Evolutionary conservation across 768 basidiomycete genomes (phyloP), one percentile per base, ranked within the genome.

Genomic region (Mycena epipterygia): DNA sequence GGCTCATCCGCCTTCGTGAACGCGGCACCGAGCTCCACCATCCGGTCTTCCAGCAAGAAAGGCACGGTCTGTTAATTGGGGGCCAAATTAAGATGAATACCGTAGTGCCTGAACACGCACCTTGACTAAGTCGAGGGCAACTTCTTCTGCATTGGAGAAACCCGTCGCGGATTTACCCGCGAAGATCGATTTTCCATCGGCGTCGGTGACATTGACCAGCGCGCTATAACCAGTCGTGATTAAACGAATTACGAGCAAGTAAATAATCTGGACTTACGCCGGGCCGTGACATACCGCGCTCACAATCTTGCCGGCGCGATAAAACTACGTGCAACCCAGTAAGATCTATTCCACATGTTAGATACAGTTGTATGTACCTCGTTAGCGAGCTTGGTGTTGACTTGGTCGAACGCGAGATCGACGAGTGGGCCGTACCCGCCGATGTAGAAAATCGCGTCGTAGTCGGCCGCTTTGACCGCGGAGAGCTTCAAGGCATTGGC

Each of bases 211-310:
- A 23, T 82, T 82, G 19, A 90, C 86, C 23, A 94, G 84, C 3
- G 91, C 92, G 17, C 25, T 51, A 19, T 27, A 13, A 5, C 16
- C 29, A 19, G 12, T 7, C 12, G 11, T 44, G 37, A 39, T 7
- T 51, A 19, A 51, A 23, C 29, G 8, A 51, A 7, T 25, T 30
- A 5, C 19, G 5, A 7, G 7, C 23, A 51, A 19, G 25, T 25
- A 19, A 8, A 25, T 7, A 29, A 25, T n/a, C n/a, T n/a, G n/a
- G n/a, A 30, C 49, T 51, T 5, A 51, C 25, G 88, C 91, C 57
- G 93, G 88, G 21, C 93, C 94, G 80, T 95, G 94, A 83, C 94
- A 95, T 30, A 95, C 93, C 5, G 92, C 92, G 5, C 89, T 74
- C 11, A 89, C 86, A 67, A 91, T 79, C 81, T 93, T 94, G 55